Evolutionary conservation across 768 basidiomycete species (phyloP).

Genomic region (Phylloporus sp.): DNA sequence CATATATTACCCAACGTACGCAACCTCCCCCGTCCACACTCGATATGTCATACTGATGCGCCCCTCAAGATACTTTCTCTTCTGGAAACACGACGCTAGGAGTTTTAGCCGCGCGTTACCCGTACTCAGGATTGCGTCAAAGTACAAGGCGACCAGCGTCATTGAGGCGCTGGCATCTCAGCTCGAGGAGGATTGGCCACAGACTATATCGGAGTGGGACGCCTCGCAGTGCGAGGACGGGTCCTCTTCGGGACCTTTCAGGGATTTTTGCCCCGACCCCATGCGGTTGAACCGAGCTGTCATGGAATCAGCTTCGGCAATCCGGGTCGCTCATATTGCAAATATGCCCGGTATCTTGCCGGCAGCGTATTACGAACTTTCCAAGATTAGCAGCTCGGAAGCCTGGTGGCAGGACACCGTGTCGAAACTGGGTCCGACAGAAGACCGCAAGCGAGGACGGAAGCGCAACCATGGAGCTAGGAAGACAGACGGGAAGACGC

Average conservation of each 20-base stretch:
- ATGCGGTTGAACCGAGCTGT: neutral
- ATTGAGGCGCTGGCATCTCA: slow-evolving; percentile 5
- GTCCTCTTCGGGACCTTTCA: neutral
- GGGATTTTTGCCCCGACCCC: neutral
- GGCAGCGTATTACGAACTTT: slow-evolving; percentile 6
- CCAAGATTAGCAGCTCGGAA: neutral
- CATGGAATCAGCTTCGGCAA: neutral
- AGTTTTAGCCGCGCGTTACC: neutral
- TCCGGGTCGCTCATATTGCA: slow-evolving; percentile 5
- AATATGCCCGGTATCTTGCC: neutral
- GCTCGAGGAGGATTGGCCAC: slow-evolving; percentile 9
- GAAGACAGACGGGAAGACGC: neutral
- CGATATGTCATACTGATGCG: neutral
- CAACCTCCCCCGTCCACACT: neutral
- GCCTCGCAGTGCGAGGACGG: neutral
- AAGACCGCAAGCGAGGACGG: neutral
- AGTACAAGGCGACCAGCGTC: neutral
- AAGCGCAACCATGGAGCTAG: neutral
- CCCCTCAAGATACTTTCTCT: neutral
- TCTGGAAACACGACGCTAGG: slow-evolving; percentile 1
- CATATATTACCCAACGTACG: slow-evolving; percentile 1
- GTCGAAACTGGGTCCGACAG: neutral
- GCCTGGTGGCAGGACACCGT: neutral
- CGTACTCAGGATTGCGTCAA: slow-evolving; percentile 3
- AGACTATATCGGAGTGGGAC: slow-evolving; percentile 4